These are phyloP conservation scores for Ascochyta pisi DNA, from an alignment of 2,329 filamentous ascomycete genomes.

Conservation along the genomic window DNA sequence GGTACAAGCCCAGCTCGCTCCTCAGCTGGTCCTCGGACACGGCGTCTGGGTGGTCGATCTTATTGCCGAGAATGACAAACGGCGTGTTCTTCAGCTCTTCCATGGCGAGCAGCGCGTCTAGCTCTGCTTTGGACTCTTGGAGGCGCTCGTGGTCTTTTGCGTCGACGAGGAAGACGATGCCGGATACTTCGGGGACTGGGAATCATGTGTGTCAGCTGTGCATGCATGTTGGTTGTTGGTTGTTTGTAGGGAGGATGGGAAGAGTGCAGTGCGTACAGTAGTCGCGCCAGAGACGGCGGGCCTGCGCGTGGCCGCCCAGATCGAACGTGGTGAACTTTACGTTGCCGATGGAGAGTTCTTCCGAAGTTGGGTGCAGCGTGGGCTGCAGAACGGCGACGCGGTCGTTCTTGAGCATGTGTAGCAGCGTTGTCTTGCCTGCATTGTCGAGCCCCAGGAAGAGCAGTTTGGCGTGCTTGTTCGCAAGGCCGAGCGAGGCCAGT, in stretches of 20 bases:
- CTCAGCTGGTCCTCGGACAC: conserved; percentile 95
- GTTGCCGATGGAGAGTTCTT: conserved; percentile 58
- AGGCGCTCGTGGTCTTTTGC: conserved; percentile 97
- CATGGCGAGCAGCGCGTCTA: conserved; percentile 92
- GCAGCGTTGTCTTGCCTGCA: conserved; percentile 92
- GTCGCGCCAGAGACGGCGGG: conserved; percentile 50
- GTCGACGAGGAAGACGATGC: conserved; percentile 97
- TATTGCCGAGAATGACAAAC: conserved; percentile 96
- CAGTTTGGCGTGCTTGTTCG: conserved; percentile 84
- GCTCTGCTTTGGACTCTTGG: conserved; percentile 91
- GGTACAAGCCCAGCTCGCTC: conserved; percentile 90
- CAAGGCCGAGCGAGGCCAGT: conserved; percentile 81
- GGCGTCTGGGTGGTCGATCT: conserved; percentile 97
- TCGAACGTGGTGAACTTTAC: conserved; percentile 94
- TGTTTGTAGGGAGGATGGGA: background rate
- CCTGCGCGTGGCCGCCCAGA: conserved; percentile 53
- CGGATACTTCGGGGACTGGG: conserved; percentile 54
- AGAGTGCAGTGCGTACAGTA: conserved; percentile 36
- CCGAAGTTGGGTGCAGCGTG: conserved; percentile 67
- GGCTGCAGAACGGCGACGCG: conserved; percentile 78
- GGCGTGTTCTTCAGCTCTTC: conserved; percentile 96
- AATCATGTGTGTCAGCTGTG: conserved; percentile 9
- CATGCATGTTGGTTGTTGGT: background rate
- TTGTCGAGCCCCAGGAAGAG: conserved; percentile 88
- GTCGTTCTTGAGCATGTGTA: conserved; percentile 93